phyloP scores from a whole-genome alignment of 257 asterid genomes.

The Fraxinus anomala region DNA sequence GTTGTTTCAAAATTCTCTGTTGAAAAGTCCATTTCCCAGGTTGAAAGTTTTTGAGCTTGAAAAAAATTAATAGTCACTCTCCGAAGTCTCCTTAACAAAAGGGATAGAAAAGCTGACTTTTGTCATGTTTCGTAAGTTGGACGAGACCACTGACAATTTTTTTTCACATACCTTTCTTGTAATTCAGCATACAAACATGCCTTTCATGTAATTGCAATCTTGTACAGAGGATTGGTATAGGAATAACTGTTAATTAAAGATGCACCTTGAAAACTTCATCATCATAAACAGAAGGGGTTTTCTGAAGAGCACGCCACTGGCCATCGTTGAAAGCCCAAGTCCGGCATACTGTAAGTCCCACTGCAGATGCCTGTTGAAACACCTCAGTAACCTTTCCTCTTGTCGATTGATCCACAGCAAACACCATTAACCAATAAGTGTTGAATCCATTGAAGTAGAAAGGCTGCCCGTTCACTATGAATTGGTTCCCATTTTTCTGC shows the following conservation, averaged over 20 bases:
- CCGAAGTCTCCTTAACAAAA: not conserved
- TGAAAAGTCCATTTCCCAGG: not conserved
- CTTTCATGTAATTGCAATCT: not conserved
- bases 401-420: slow-evolving; percentile 77
- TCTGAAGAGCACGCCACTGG: slow-evolving; percentile 94
- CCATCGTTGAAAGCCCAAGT: slow-evolving; percentile 99
- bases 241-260: not conserved
- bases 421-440: slow-evolving; percentile 94
- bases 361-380: slow-evolving; percentile 78
- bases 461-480: slow-evolving; percentile 62
- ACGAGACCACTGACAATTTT: not conserved
- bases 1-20: not conserved
- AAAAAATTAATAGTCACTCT: too few species aligned
- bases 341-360: slow-evolving; percentile 79
- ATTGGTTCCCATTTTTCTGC: slow-evolving; percentile 69
- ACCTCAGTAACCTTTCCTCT: slow-evolving; percentile 71
- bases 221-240: not conserved
- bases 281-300: slow-evolving; percentile 70
- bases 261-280: slow-evolving; percentile 74
- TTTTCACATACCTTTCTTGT: not conserved
- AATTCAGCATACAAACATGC: not conserved
- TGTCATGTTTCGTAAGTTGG: not conserved
- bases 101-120: not conserved
- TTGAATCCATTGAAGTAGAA: slow-evolving; percentile 96
- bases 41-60: not conserved